phyloP scores from a whole-genome alignment of 73 alveolate species.

The Symbiodinium natans region DNA sequence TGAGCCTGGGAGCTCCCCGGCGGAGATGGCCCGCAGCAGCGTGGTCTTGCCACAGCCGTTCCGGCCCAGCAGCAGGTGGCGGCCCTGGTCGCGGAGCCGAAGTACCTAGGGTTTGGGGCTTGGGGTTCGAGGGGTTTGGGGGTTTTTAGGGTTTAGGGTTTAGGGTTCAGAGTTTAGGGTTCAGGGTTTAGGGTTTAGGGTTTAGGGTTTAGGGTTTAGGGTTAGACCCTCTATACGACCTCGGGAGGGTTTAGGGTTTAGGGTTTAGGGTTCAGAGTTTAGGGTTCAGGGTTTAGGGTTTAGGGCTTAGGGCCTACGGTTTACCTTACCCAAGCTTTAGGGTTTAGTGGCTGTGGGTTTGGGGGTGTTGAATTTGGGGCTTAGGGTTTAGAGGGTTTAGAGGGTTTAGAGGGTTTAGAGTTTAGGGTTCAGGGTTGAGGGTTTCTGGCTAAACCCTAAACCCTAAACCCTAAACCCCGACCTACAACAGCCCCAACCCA shows the following conservation, averaged over 20 bases:
- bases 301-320: too few relatives aligned
- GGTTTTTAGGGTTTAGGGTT: not conserved
- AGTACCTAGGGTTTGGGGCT: not conserved
- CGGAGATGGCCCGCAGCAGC: conserved; percentile 50
- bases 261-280: too few relatives aligned
- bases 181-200: too few relatives aligned
- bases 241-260: too few relatives aligned
- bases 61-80: conserved; percentile 87
- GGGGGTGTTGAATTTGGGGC: too few relatives aligned
- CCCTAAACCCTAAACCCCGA: not conserved
- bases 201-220: not conserved
- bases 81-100: conserved; percentile 35
- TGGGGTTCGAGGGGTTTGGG: not conserved
- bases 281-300: too few relatives aligned
- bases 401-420: too few relatives aligned
- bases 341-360: too few relatives aligned
- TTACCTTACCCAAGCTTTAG: too few relatives aligned
- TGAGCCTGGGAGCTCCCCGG: conserved; percentile 35
- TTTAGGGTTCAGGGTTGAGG: not conserved
- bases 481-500: too few relatives aligned
- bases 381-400: too few relatives aligned
- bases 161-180: not conserved
- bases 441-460: not conserved
- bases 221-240: too few relatives aligned
- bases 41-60: conserved; percentile 92